Base-by-base conservation (phyloP, 2,329 filamentous ascomycete genomes). In the Cryphonectria carpinicola region DNA sequence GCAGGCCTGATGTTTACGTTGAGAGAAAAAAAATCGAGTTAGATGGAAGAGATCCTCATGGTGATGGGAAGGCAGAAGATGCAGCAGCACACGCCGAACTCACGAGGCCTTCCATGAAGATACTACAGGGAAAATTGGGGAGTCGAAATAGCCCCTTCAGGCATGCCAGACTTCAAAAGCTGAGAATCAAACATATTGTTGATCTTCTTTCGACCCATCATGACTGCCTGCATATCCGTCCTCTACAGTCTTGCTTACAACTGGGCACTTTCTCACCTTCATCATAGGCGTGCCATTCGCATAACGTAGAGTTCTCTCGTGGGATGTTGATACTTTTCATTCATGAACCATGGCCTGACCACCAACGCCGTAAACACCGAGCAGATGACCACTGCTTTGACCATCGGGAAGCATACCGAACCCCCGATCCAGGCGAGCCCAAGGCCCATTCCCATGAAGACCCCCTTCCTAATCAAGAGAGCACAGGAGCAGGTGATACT, bases 351-450 rank as follows among this genome's bases (percentile, higher is more conserved):
- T 46, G 63, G 41, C 43, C 63, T 52, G n/a, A 65, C 63, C 64
- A 66, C 46, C 65, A 66, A 66, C 52, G 52, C 65, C 65, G 65
- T 58, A 66, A 58, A 66, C 65, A 66, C 65, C 65, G 52, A 56
- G 65, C 54, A 58, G 49, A 58, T 58, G 65, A 41, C 6, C 35
- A 66, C 54, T 58, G 65, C 65, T 58, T 43, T 58, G n/a, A 39
- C 49, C 37, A 58, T 66, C 32, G 25, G 25, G 65, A 56, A 58
- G 65, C 35, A 41, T 10, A 58, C 28, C 43, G 63, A 65, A 17
- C 65, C 65, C 22, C 65, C 54, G 22, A 58, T 11, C 52, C 37
- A 58, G 65, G 52, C 49, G 37, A 58, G 49, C 43, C 54, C 65
- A 39, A 66, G 35, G n/a, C 39, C 49, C 28, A 32, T 65, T 52